A percentile compares a stretch with the other conserved stretches of the same genome.
phyloP scores from a whole-genome alignment of 257 asterid species.

The Solanum phureja region DNA sequence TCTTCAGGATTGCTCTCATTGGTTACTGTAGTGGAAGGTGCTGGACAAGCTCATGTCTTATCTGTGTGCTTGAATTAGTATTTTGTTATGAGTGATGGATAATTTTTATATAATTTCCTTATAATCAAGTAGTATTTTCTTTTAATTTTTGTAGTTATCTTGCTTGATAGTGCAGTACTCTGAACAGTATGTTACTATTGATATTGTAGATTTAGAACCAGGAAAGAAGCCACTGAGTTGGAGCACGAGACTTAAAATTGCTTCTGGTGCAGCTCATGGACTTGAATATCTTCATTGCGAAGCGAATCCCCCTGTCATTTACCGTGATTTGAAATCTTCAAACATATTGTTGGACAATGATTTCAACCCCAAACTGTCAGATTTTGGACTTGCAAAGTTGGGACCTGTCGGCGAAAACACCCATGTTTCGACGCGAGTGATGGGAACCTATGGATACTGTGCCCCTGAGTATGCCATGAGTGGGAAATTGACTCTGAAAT shows the following conservation, averaged over 20 bases:
- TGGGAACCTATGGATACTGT: slow-evolving; percentile 79
- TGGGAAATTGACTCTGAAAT: slow-evolving; percentile 54
- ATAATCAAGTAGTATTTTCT: neutral
- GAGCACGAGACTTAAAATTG: slow-evolving; percentile 55
- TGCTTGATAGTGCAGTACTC: neutral
- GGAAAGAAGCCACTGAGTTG: slow-evolving; percentile 49
- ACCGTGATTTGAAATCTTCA: slow-evolving; percentile 67
- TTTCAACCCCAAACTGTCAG: slow-evolving; percentile 57
- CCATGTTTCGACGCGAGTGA: slow-evolving; percentile 65
- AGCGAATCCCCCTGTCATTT: slow-evolving; percentile 70
- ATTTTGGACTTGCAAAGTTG: slow-evolving; percentile 69
- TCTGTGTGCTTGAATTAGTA: neutral
- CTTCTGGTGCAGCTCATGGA: slow-evolving; percentile 64
- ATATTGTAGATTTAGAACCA: slow-evolving; percentile 35
- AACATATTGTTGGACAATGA: slow-evolving; percentile 53
- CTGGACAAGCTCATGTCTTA: neutral
- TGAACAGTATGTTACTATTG: neutral
- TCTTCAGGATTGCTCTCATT: neutral
- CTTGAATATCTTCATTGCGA: slow-evolving; percentile 54
- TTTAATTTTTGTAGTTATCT: neutral
- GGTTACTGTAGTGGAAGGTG: neutral
- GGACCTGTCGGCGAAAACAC: slow-evolving; percentile 80
- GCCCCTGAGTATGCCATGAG: slow-evolving; percentile 86
- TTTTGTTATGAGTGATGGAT: neutral
- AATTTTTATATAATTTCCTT: neutral